Evolutionary conservation across 495 filamentous ascomycete genomes (phyloP).

Genomic region (Neurospora sp.): DNA sequence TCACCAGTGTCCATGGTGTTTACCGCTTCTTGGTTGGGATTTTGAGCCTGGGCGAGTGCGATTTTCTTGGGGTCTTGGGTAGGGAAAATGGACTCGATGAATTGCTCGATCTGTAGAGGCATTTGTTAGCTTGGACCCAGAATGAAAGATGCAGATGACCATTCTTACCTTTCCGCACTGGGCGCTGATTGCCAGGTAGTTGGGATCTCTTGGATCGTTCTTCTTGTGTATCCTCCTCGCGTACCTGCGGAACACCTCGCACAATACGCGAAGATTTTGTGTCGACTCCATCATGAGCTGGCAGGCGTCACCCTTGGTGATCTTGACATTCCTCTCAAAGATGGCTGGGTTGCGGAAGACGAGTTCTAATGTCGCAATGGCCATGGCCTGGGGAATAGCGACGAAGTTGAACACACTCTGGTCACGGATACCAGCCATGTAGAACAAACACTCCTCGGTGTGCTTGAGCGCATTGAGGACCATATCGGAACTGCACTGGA

Average conservation of each 20-base stretch:
- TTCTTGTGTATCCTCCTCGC: conserved; percentile 79
- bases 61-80: conserved; percentile 43
- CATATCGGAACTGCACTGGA: conserved; percentile 92
- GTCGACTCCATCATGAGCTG: conserved; percentile 83
- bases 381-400: conserved; percentile 97
- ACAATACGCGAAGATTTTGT: conserved; percentile 73
- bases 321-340: conserved; percentile 86
- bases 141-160: not conserved
- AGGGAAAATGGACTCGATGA: conserved; percentile 92
- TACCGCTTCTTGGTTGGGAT: conserved; percentile 10
- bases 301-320: conserved; percentile 91
- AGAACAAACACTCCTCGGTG: conserved; percentile 88
- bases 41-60: conserved; percentile 18
- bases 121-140: conserved; percentile 1
- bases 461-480: conserved; percentile 79
- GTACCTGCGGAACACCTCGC: conserved; percentile 67
- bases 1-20: conserved; percentile 23
- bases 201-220: conserved; percentile 88
- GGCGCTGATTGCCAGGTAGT: conserved; percentile 86
- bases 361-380: conserved; percentile 84
- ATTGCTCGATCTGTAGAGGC: conserved; percentile 73
- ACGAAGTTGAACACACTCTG: conserved; percentile 99
- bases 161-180: conserved; percentile 72
- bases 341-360: conserved; percentile 88
- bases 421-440: conserved; percentile 90